Percentiles rank a stretch among this genome's conserved stretches.
Conservation (phyloP, 805 yeast species). For the Nakazawaea wyomingensis region DNA sequence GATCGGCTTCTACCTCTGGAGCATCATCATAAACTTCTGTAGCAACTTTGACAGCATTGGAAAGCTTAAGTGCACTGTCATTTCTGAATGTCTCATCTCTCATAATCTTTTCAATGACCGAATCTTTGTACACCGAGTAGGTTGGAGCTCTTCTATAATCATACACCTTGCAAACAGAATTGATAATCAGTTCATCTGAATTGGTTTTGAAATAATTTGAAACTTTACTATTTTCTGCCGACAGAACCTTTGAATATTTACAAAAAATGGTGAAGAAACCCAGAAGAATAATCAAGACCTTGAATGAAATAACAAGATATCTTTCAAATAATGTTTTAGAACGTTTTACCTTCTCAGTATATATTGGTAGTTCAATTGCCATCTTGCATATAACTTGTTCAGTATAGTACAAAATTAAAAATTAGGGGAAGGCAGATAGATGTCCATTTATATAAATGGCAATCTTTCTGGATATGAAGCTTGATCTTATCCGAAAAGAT, state of each 20-base stretch:
- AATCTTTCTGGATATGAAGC: not conserved
- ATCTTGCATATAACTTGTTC: not conserved
- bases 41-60: slow-evolving; percentile 47
- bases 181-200: not conserved
- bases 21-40: slow-evolving; percentile 50
- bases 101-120: slow-evolving; percentile 24
- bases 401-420: not conserved
- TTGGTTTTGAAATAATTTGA: not conserved
- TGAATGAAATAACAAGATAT: too few species aligned
- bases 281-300: too few species aligned
- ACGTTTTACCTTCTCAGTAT: slow-evolving; percentile 6
- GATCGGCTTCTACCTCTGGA: slow-evolving; percentile 42
- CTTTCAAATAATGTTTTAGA: too few species aligned
- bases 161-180: slow-evolving; percentile 15
- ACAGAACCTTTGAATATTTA: not conserved
- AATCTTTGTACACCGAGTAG: slow-evolving; percentile 13
- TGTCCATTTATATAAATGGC: not conserved
- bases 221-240: not conserved
- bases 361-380: slow-evolving; percentile 9
- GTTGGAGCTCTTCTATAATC: slow-evolving; percentile 17
- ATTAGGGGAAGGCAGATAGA: not conserved
- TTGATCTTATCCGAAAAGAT: not conserved
- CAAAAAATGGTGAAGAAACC: not conserved
- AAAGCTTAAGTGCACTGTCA: slow-evolving; percentile 35
- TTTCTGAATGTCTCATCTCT: slow-evolving; percentile 28